Percentiles rank a stretch among this genome's conserved stretches.
Evolutionary conservation across 495 filamentous ascomycete genomes (phyloP).

Genomic region (Durotheca rogersii): DNA sequence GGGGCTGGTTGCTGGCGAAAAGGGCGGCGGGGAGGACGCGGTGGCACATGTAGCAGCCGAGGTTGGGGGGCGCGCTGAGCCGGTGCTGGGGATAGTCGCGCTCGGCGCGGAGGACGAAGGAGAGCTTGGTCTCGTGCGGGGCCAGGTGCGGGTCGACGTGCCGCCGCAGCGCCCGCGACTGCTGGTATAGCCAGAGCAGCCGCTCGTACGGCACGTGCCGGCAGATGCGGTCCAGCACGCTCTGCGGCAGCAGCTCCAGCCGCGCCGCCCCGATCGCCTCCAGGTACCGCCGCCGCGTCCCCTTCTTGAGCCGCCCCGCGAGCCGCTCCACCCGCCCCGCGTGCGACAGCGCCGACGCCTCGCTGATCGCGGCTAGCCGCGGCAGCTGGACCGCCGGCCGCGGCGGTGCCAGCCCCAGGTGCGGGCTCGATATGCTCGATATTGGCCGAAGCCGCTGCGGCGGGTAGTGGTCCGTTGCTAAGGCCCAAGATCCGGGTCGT

Average conservation of each 20-base stretch:
- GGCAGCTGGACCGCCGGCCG: not conserved
- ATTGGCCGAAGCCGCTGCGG: slow-evolving; percentile 1
- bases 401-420: not conserved
- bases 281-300: slow-evolving; percentile 8
- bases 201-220: slow-evolving; percentile 18
- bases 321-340: not conserved
- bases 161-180: slow-evolving; percentile 1
- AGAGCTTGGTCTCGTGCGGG: slow-evolving; percentile 14
- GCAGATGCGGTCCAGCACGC: slow-evolving; percentile 17
- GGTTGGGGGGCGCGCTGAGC: slow-evolving; percentile 5
- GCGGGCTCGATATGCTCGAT: not conserved
- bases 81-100: slow-evolving; percentile 28
- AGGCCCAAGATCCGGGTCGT: not conserved
- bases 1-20: slow-evolving; percentile 27
- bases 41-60: slow-evolving; percentile 30
- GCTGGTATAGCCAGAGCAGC: slow-evolving; percentile 16
- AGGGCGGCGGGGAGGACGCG: slow-evolving; percentile 19
- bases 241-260: slow-evolving; percentile 12
- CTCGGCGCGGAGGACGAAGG: slow-evolving; percentile 29
- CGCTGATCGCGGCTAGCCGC: not conserved
- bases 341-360: not conserved
- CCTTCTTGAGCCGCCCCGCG: slow-evolving; percentile 8
- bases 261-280: not conserved
- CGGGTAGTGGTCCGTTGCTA: not conserved
- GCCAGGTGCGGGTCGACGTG: slow-evolving; percentile 19